phyloP scores from a whole-genome alignment of 495 filamentous ascomycete species.

The Aspergillus olivimuriae region DNA sequence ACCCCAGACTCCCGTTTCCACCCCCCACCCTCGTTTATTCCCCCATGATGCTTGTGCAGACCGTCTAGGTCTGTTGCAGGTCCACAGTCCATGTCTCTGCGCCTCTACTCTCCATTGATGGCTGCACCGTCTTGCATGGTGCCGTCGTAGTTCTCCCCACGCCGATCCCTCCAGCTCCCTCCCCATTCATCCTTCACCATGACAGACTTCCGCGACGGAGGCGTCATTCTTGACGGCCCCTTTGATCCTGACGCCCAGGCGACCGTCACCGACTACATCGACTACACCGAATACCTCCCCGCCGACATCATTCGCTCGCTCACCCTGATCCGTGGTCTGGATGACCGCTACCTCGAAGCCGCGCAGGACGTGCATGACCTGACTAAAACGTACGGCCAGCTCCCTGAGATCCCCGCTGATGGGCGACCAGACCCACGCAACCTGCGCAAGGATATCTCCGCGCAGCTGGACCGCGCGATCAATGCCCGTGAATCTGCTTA shows the following conservation, averaged over 20 bases:
- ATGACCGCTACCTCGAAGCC: slow-evolving; percentile 60
- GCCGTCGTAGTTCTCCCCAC: slow-evolving; percentile 7
- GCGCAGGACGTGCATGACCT: slow-evolving; percentile 65
- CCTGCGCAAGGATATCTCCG: slow-evolving; percentile 71
- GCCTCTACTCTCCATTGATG: slow-evolving; percentile 6
- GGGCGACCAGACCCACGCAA: slow-evolving; percentile 47
- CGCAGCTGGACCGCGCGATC: slow-evolving; percentile 64
- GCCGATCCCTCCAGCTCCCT: slow-evolving; percentile 9
- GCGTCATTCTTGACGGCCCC: slow-evolving; percentile 43
- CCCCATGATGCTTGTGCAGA: not conserved
- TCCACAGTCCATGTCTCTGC: slow-evolving; percentile 3
- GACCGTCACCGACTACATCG: slow-evolving; percentile 90
- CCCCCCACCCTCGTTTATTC: too few species aligned
- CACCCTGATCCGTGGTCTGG: slow-evolving; percentile 78
- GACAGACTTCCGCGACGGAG: slow-evolving; percentile 36
- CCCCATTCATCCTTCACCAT: slow-evolving; percentile 13
- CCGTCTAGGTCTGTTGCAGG: not conserved
- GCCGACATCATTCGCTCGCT: slow-evolving; percentile 88
- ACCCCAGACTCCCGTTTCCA: too few species aligned
- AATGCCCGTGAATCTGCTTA: slow-evolving; percentile 69
- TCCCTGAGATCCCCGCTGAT: slow-evolving; percentile 53
- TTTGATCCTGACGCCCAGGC: slow-evolving; percentile 89
- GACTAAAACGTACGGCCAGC: slow-evolving; percentile 64
- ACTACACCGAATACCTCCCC: slow-evolving; percentile 94
- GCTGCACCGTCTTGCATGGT: slow-evolving; percentile 16